Percentiles rank a stretch among this genome's conserved stretches.
phyloP scores from a whole-genome alignment of 2,329 filamentous ascomycete genomes.

The Ilyonectria robusta region DNA sequence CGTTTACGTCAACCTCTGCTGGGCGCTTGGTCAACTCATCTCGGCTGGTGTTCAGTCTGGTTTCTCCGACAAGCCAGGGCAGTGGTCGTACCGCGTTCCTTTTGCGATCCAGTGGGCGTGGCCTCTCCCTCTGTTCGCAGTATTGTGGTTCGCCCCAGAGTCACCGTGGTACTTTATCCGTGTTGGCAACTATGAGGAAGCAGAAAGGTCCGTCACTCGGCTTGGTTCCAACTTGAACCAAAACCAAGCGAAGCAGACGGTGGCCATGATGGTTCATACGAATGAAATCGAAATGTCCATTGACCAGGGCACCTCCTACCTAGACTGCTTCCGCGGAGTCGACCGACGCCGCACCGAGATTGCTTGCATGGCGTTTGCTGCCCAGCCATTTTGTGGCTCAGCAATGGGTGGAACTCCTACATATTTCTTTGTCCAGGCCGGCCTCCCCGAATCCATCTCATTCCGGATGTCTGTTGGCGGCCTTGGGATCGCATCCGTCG shows the following conservation, averaged over 20 bases:
- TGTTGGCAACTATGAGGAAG: constrained; percentile 46
- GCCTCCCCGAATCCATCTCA: constrained; percentile 52
- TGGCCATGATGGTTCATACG: constrained; percentile 49
- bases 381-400: constrained; percentile 54
- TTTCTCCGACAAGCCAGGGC: constrained; percentile 28
- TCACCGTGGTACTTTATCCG: constrained; percentile 58
- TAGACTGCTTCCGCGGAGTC: constrained; percentile 61
- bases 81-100: constrained; percentile 55
- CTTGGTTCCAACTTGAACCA: constrained; percentile 14
- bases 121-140: constrained; percentile 46
- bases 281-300: constrained; percentile 47
- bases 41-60: constrained; percentile 11
- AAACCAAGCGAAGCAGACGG: constrained; percentile 35
- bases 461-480: constrained; percentile 56
- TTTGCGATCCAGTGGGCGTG: constrained; percentile 54
- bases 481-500: constrained; percentile 15
- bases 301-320: constrained; percentile 48
- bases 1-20: constrained; percentile 27
- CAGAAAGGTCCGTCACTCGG: constrained; percentile 27
- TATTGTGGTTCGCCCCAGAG: constrained; percentile 48
- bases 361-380: constrained; percentile 52
- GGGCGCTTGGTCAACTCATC: constrained; percentile 23
- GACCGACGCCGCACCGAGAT: constrained; percentile 60
- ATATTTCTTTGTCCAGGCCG: constrained; percentile 60
- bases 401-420: constrained; percentile 54